phyloP scores from a whole-genome alignment of 805 yeast genomes.

The Candida awuae region DNA sequence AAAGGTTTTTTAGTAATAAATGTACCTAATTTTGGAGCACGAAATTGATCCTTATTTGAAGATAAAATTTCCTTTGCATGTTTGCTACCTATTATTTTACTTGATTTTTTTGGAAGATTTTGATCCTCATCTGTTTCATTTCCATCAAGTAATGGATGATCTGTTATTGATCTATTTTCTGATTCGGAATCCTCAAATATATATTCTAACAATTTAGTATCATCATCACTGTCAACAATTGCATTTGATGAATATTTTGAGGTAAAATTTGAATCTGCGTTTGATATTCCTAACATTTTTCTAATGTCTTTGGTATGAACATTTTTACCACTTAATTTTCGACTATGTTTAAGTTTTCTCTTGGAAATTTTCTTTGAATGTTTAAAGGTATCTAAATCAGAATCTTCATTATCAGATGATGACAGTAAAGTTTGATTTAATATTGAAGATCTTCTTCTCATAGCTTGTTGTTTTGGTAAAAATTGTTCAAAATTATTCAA shows the following conservation, averaged over 20 bases:
- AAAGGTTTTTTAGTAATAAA: constrained; percentile 83
- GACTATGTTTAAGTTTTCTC: constrained; percentile 5
- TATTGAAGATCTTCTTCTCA: constrained; percentile 41
- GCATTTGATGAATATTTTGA: constrained; percentile 12
- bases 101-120: constrained; percentile 65
- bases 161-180: constrained; percentile 17
- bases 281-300: constrained; percentile 13
- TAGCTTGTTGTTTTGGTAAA: constrained; percentile 15
- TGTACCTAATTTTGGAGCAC: constrained; percentile 90
- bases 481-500: constrained; percentile 15
- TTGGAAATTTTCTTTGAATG: constrained; percentile 1
- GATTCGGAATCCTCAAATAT: constrained; percentile 38
- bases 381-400: constrained; percentile 19
- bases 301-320: constrained; percentile 23
- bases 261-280: constrained; percentile 12
- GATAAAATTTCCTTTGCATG: constrained; percentile 92
- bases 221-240: constrained; percentile 29
- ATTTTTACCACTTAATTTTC: not conserved
- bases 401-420: constrained; percentile 21
- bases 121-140: constrained; percentile 93
- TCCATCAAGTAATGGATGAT: constrained; percentile 42
- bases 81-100: constrained; percentile 59
- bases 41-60: constrained; percentile 70
- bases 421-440: constrained; percentile 23
- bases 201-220: constrained; percentile 67